Evolutionary conservation across 106 monocot genomes (phyloP), one percentile per base, ranked within the genome.

Genomic region (Chionographis japonica): DNA sequence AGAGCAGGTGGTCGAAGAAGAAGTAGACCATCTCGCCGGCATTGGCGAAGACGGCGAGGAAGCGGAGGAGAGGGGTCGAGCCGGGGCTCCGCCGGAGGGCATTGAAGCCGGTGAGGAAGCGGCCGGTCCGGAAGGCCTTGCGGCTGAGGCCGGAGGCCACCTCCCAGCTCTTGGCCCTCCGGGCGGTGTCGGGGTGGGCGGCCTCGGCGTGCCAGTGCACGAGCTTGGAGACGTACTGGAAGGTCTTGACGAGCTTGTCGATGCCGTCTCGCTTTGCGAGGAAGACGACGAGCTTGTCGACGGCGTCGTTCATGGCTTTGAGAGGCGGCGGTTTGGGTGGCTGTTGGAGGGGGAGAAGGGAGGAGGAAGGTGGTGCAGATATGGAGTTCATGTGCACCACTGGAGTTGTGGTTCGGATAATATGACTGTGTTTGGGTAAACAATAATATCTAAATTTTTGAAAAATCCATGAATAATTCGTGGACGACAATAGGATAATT

Each of bases 181-280:
- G 39, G 46, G 92, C 89, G 14, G 79, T 6, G 43, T 65, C 75
- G 0, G 97, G 87, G 46, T 40, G 59, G 58, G 80, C 2, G 13
- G 78, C 2, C 13, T 89, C 80, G 14, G 42, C 27, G 52, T 75
- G 86, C 78, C 79, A 83, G 80, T 89, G 80, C 56, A 82, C 73
- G 50, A 97, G 87, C 74, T 97, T 97, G 55, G 92, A 92, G 54
- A 97, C 89, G 70, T 97, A 97, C 72, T 97, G 92, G 89, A 97
- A 90, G 46, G 97, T 97, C 72, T 97, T 97, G 54, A 97, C 97
- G 19, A 97, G 87, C 83, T 97, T 97, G 87, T 97, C 97, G 75
- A 97, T 92, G 71, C 92, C 97, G 50, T 97, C 97, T n/a, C 97
- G 75, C 80, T 97, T 97, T 16, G 92, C 97, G n/a, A 97, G 92